Evolutionary conservation across 805 yeast genomes (phyloP).

Genomic region (Starmerella gropengiesseri): DNA sequence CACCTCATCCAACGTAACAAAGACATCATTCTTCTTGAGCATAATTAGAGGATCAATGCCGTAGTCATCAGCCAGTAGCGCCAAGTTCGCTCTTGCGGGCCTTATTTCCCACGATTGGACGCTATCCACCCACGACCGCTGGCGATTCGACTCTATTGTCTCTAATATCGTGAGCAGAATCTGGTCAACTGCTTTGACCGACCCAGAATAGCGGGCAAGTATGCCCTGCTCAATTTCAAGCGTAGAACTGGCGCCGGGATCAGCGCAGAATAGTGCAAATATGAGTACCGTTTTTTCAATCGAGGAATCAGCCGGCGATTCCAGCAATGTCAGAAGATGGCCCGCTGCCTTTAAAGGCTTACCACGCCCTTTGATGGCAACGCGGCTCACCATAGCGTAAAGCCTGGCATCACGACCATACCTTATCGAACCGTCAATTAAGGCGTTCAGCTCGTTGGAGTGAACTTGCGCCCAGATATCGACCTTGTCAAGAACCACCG

Average conservation of each 20-base stretch:
- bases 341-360: neutral
- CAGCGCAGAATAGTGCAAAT: constrained; percentile 1
- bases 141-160: constrained; percentile 42
- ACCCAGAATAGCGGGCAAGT: constrained; percentile 50
- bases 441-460: constrained; percentile 25
- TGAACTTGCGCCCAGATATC: constrained; percentile 15
- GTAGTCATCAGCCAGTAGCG: constrained; percentile 36
- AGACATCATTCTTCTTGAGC: constrained; percentile 8
- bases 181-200: constrained; percentile 49
- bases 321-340: constrained; percentile 11
- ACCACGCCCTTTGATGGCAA: neutral
- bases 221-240: constrained; percentile 40
- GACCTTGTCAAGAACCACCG: neutral
- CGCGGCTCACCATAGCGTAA: constrained; percentile 32
- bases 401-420: constrained; percentile 34
- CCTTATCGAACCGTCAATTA: constrained; percentile 34
- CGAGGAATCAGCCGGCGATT: neutral
- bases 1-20: constrained; percentile 22
- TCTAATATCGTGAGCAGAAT: constrained; percentile 47
- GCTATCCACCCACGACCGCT: constrained; percentile 53
- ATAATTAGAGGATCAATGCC: constrained; percentile 25
- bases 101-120: constrained; percentile 58
- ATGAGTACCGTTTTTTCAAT: constrained; percentile 1
- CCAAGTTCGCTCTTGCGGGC: constrained; percentile 22
- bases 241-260: constrained; percentile 30